phyloP scores from a whole-genome alignment of 2,329 filamentous ascomycete genomes.

The Cyanodermella asteris region DNA sequence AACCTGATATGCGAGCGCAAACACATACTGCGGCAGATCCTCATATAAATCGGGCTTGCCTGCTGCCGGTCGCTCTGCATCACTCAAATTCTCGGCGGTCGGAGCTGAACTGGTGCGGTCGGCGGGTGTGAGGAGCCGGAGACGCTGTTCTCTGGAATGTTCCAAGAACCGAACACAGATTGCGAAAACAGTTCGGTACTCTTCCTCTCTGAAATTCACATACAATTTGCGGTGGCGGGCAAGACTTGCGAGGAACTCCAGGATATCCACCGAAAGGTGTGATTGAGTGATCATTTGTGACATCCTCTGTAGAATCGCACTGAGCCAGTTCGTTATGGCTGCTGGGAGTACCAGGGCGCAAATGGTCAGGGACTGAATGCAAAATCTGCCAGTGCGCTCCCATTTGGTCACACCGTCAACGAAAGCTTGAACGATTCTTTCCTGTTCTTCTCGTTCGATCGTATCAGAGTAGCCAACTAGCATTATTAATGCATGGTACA shows the following conservation, averaged over 20 bases:
- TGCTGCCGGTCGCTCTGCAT: constrained; percentile 16
- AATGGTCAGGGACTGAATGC: constrained; percentile 83
- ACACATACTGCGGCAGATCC: constrained; percentile 84
- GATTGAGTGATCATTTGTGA: constrained; percentile 88
- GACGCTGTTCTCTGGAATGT: constrained; percentile 46
- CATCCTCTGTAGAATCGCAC: constrained; percentile 79
- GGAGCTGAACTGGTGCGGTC: constrained; percentile 17
- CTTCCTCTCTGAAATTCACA: constrained; percentile 72
- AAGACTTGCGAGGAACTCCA: constrained; percentile 83
- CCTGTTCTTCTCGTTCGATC: constrained; percentile 66
- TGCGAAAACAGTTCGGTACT: constrained; percentile 83
- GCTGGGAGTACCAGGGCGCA: constrained; percentile 86
- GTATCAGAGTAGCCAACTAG: constrained; percentile 76
- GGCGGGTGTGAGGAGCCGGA: constrained; percentile 14
- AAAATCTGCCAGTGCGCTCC: constrained; percentile 74
- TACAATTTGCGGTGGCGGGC: constrained; percentile 68
- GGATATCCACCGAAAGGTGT: constrained; percentile 75
- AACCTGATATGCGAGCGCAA: constrained; percentile 81
- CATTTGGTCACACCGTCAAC: constrained; percentile 63
- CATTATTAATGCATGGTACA: constrained; percentile 72
- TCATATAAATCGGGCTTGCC: constrained; percentile 33
- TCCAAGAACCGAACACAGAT: constrained; percentile 90
- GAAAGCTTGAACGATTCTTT: constrained; percentile 73
- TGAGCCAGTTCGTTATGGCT: constrained; percentile 66
- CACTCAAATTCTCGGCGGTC: constrained; percentile 8